Evolutionary conservation across 805 yeast species (phyloP), one percentile per base, ranked within the genome.

Genomic region (Candida easanensis): DNA sequence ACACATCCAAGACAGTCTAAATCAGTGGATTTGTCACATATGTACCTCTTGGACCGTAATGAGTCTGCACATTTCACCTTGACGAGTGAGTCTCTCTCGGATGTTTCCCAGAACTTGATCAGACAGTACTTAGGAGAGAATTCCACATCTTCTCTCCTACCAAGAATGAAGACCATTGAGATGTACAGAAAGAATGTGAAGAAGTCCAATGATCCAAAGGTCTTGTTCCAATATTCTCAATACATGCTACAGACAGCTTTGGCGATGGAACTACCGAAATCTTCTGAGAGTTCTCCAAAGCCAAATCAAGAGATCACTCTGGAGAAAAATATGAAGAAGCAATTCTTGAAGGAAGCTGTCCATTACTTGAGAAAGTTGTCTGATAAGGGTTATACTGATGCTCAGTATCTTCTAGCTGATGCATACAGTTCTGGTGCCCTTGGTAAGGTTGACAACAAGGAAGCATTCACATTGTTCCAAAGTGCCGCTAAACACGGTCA

Each of bases 401-500:
- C 98, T 0, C 98, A 93, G 62, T 93, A 91, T 58, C 71, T 90
- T 21, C 67, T 93, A 23, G 99, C 82, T n/a, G 98, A 91, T 63
- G 89, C 91, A 0, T 82, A 82, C 62, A 76, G 90, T 11, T 81
- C 91, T 2, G 95, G 96, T 3, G 88, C 87, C 0, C 73, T 89
- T 43, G 93, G 90, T 1, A 86, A 84, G 60, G 70, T 82, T 10
- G 96, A 90, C 39, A 74, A 83, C 53, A 79, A 76, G 50, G 90
- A 86, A 51, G 84, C 97, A 2, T 82, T 88, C 54, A 53, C 63
- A 2, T 73, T 87, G 43, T 93, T 93, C 61, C 89, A 84, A 58
- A 70, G 86, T 27, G 96, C 98, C 6, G 97, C 97, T 3, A 91
- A 93, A 60, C 91, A 88, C 54, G 93, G 91, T 21, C 98, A 91